Evolutionary conservation across 257 asterid species (phyloP).

Genomic region (Solanum arcanum): DNA sequence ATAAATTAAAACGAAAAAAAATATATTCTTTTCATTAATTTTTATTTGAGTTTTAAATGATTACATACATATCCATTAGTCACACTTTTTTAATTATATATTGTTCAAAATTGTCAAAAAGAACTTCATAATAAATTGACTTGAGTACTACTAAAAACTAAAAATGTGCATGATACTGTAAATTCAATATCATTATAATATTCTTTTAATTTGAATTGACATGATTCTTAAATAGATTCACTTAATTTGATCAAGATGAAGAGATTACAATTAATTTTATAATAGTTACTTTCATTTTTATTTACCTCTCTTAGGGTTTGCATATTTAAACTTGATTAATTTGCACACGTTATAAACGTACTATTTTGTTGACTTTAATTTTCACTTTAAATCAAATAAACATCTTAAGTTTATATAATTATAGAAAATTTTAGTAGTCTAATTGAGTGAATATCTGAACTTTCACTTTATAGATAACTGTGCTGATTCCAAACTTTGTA

Average conservation of each 20-base stretch:
- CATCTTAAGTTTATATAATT: no score
- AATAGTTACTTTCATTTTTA: no score
- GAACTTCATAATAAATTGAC: neutral
- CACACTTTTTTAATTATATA: neutral
- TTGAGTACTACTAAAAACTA: no score
- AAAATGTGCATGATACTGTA: neutral
- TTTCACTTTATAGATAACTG: neutral
- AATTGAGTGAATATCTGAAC: no score
- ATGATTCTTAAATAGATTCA: neutral
- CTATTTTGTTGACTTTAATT: no score
- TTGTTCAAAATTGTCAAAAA: neutral
- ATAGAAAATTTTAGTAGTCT: rapidly evolving
- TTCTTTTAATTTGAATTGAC: neutral
- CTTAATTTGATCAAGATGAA: neutral
- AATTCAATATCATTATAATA: neutral
- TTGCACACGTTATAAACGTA: neutral
- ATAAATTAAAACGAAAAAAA: no score
- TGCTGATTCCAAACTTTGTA: no score
- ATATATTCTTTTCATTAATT: neutral
- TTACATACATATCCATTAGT: no score
- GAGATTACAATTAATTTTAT: neutral
- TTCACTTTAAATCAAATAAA: no score
- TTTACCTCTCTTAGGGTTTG: no score
- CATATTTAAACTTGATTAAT: neutral
- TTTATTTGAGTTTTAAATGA: neutral